Evolutionary conservation across 345 rosid species (phyloP).

Genomic region (Lepidium africanum): DNA sequence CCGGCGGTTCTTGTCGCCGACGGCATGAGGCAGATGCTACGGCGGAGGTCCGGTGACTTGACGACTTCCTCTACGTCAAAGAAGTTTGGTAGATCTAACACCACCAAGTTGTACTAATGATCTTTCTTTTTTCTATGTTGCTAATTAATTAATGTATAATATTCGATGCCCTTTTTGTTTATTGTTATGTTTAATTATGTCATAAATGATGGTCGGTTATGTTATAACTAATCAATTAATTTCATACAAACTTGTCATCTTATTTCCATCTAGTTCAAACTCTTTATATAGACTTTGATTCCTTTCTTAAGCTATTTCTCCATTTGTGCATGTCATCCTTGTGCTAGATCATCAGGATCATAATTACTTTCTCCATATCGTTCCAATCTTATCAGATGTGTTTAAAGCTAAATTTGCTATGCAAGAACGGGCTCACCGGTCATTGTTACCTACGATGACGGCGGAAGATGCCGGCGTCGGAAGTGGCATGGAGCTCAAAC

Average conservation of each 20-base stretch:
- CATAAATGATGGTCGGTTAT: slow-evolving; percentile 11
- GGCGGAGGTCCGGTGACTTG: slow-evolving; percentile 73
- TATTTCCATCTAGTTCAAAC: neutral
- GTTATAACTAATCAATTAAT: slow-evolving; percentile 8
- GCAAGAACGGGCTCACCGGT: too few species aligned
- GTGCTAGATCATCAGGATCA: too few species aligned
- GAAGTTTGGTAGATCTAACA: slow-evolving; percentile 67
- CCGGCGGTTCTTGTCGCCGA: slow-evolving; percentile 93
- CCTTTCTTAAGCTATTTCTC: neutral
- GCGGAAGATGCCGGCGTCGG: neutral
- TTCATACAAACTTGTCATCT: neutral
- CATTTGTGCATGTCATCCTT: too few species aligned
- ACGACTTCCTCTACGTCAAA: slow-evolving; percentile 55
- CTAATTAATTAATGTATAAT: slow-evolving; percentile 20
- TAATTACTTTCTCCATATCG: too few species aligned
- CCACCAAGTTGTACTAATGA: slow-evolving; percentile 37
- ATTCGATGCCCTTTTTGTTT: neutral
- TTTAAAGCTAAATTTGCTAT: too few species aligned
- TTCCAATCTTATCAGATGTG: too few species aligned
- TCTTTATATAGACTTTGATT: neutral
- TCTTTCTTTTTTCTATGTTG: neutral
- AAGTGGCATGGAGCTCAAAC: neutral
- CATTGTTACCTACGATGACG: neutral
- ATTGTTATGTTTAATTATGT: neutral
- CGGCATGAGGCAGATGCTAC: slow-evolving; percentile 90